Base-by-base conservation (phyloP, 2,329 filamentous ascomycete species). In the Trichoderma endophyticum region DNA sequence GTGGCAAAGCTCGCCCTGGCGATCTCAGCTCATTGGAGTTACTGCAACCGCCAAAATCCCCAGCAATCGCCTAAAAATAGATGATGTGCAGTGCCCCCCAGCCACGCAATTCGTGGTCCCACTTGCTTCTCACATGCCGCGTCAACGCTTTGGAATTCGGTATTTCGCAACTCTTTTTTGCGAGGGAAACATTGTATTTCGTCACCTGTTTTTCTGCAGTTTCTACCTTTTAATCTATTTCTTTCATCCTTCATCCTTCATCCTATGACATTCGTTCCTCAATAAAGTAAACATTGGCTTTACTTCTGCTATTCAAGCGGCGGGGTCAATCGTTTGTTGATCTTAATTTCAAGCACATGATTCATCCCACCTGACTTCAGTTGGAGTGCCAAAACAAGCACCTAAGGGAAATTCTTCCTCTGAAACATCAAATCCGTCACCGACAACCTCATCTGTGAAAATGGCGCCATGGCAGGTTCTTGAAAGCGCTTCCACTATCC, bases 391-490 rank as follows among this genome's bases (percentile, higher is more conserved):
- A 9, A 36, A 62, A 56, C 28, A 7, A 61, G 9, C 21, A 57
- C 48, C 57, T 21, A 21, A 30, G 26, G 34, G 30, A 63, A 15
- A 61, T 14, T 39, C 18, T 18, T 30, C 36, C 11, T 56, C 28
- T 30, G 12, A 26, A 57, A 21, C 61, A 65, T 26, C 36, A 15
- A 32, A 39, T 48, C 6, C 21, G 18, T 48, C 34, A 8, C 21
- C 18, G 11, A 21, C 26, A 60, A 7, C 18, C 39, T 51, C 34
- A 21, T 7, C 61, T 48, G 12, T 39, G 15, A 68, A 54, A 61
- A 72, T 69, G 63, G 70, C 62, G 21, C 70, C 70, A 28, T 71
- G 61, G 63, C 70, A 61, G 56, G 51, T 57, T 61, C 56, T 71
- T 30, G 36, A 65, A 12, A 56, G 14, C 8, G 30, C 57, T 30